phyloP scores from a whole-genome alignment of 139 green algal species.

The Tetratostichococcus sp. region DNA sequence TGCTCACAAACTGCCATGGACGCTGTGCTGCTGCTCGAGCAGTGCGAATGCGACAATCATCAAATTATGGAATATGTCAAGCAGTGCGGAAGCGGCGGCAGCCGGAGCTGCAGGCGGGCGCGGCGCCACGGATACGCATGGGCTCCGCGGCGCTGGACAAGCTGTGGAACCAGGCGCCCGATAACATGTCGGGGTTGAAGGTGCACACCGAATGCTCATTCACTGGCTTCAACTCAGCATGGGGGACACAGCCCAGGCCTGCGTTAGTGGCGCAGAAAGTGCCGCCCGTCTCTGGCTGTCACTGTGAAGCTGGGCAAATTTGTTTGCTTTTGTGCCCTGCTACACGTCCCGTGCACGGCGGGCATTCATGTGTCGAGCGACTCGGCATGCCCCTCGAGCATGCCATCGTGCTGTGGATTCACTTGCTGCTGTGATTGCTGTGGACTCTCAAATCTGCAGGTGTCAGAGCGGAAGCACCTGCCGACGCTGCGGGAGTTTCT shows the following conservation, averaged over 20 bases:
- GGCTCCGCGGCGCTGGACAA: conserved; percentile 35
- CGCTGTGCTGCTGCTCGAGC: no score
- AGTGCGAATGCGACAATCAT: no score
- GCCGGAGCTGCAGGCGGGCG: conserved; percentile 5
- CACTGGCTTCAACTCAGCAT: no score
- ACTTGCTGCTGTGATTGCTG: no score
- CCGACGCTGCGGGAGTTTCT: conserved; percentile 35
- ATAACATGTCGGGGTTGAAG: conserved; percentile 30
- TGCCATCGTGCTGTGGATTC: conserved; percentile 1
- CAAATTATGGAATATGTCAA: background rate
- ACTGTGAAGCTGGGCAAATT: no score
- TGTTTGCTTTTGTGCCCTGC: no score
- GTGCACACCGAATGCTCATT: background rate
- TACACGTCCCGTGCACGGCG: no score
- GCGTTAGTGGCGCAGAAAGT: background rate
- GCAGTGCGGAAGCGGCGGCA: conserved; percentile 18
- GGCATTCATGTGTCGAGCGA: no score
- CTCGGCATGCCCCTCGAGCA: no score
- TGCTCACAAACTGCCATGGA: no score
- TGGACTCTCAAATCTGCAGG: no score
- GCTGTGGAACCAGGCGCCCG: conserved; percentile 45
- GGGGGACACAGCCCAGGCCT: background rate
- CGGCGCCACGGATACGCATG: conserved; percentile 22
- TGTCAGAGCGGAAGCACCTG: conserved; percentile 21
- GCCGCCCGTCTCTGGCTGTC: no score